Evolutionary conservation across 1,139 yeast species (phyloP), one percentile per base, ranked within the genome.

Genomic region (Blastobotrys persicus): DNA sequence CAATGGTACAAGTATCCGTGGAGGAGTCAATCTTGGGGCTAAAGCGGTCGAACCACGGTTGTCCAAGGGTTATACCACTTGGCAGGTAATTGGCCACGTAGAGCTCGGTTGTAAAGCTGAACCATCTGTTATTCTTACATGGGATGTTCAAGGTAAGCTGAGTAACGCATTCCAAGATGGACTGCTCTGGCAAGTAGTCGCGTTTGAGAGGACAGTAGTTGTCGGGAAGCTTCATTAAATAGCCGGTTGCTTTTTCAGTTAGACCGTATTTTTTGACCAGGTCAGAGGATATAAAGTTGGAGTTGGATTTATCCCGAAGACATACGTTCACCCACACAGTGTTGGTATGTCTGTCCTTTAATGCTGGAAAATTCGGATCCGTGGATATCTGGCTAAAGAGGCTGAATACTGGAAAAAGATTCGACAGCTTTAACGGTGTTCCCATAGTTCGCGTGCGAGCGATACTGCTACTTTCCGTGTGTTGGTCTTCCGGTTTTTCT

Each of bases 41-140:
- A 7, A 35, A 31, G 14, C 44, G 42, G 37, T 46, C 43, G 31
- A 46, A 46, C 49, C 49, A 46, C 3, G 42, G 49, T 33, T 19
- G 38, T 4, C 49, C 49, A 26, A 46, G 17, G 2, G 49, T 46
- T 13, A 46, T 17, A 19, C 49, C 49, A 17, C 26, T 31, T 2
- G 49, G 46, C n/a, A 26, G 19, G 40, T 42, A 46, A 16, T 28
- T 17, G 17, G 26, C 35, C 2, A 46, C 14, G 11, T 33, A 26
- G 18, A 42, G 44, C 19, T 14, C 31, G 12, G 42, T 40, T 12
- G 46, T 46, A 31, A 46, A 46, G 23, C 37, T 42, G 33, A 31
- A 42, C 49, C 49, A 46, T 9, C 31, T 32, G 7, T 18, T 19
- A 17, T 42, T 35, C 32, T 46, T 45, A 28, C 49, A 46, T n/a